A percentile compares a stretch with the other conserved stretches of the same genome.
These are phyloP conservation scores for Acorus gramineus DNA, from an alignment of 106 monocot genomes.

Conservation along the genomic window DNA sequence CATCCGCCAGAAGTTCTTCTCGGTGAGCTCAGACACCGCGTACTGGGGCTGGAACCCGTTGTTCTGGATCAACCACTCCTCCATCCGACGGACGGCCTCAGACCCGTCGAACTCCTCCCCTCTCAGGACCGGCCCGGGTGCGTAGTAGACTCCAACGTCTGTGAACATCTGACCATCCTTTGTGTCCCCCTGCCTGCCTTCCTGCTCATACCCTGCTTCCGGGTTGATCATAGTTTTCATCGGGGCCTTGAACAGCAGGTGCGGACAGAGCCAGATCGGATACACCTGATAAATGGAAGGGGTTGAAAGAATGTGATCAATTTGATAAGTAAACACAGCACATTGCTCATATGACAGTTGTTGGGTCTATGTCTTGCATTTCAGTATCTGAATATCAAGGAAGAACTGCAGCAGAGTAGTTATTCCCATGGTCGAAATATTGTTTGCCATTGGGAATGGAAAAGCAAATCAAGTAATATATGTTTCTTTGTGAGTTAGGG, in stretches of 20 bases:
- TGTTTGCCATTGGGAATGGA: too few species aligned
- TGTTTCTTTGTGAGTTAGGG: too few species aligned
- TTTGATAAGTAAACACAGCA: too few species aligned
- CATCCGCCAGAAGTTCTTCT: constrained; percentile 70
- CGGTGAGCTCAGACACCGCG: constrained; percentile 42
- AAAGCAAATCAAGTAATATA: too few species aligned
- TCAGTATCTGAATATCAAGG: too few species aligned
- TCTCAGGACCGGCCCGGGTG: constrained; percentile 34
- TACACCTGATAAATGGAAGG: constrained; percentile 21
- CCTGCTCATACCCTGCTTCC: constrained; percentile 38
- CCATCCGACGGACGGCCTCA: constrained; percentile 21
- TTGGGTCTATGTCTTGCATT: too few species aligned
- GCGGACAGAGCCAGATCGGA: constrained; percentile 51
- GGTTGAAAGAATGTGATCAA: too few species aligned
- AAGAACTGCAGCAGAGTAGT: too few species aligned
- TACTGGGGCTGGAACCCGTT: constrained; percentile 48
- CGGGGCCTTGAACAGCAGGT: constrained; percentile 38
- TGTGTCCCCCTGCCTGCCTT: constrained; percentile 44
- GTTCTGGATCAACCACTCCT: constrained; percentile 45
- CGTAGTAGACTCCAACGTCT: constrained; percentile 40
- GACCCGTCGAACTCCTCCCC: constrained; percentile 41
- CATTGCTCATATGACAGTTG: too few species aligned
- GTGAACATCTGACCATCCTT: constrained; percentile 47
- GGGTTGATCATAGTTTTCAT: constrained; percentile 41
- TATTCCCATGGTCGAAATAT: too few species aligned